Conservation (phyloP, 2,329 filamentous ascomycete species). For the Pseudophaeomoniella oleicola region DNA sequence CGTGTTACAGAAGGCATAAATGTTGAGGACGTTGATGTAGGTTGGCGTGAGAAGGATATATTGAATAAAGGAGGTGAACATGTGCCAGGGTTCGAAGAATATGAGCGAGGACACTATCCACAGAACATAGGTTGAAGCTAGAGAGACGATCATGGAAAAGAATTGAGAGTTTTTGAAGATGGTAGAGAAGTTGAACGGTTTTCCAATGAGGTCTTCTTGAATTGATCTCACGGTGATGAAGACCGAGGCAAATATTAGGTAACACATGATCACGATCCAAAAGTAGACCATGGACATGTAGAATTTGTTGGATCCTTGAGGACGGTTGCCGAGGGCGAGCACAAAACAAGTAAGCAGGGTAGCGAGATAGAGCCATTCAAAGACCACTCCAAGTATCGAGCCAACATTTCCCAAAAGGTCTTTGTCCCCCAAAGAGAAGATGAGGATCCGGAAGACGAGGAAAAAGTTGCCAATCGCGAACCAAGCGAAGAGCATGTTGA, state of each 20-base stretch:
- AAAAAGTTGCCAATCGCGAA: conserved; percentile 98
- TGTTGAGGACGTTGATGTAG: conserved; percentile 97
- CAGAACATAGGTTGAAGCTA: conserved; percentile 82
- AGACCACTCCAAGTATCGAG: conserved; percentile 69
- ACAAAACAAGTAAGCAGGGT: conserved; percentile 92
- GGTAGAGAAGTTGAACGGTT: conserved; percentile 51
- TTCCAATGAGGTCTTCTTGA: conserved; percentile 48
- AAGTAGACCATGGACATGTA: conserved; percentile 98
- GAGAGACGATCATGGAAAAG: conserved; percentile 82
- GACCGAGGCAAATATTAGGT: conserved; percentile 85
- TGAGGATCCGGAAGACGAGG: conserved; percentile 94
- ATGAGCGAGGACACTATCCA: conserved; percentile 84
- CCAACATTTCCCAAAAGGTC: conserved; percentile 63
- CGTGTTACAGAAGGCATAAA: conserved; percentile 97
- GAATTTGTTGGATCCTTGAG: conserved; percentile 80
- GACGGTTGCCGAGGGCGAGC: conserved; percentile 82
- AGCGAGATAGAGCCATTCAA: conserved; percentile 91
- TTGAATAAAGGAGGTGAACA: conserved; percentile 87
- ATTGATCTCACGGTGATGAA: conserved; percentile 88
- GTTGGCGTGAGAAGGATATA: conserved; percentile 91
- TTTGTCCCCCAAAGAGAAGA: conserved; percentile 59
- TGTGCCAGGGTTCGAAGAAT: conserved; percentile 98
- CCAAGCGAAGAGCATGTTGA: conserved; percentile 97
- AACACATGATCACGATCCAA: conserved; percentile 91
- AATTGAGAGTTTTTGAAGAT: conserved; percentile 82